Percentiles rank a stretch among this genome's conserved stretches.
phyloP scores from a whole-genome alignment of 257 asterid genomes.

The Verbena officinalis region DNA sequence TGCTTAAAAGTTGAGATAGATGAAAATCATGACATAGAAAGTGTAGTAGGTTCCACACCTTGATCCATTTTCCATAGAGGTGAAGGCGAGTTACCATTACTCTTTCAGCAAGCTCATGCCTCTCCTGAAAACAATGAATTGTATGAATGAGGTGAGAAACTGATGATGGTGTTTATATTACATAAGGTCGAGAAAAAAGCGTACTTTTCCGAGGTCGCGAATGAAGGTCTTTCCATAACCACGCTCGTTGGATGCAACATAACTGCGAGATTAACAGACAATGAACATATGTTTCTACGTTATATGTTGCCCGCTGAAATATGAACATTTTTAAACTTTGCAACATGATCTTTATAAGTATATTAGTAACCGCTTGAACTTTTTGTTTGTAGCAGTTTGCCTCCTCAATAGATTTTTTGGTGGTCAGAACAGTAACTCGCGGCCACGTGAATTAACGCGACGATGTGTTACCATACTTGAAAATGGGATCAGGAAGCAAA shows the following conservation, averaged over 20 bases:
- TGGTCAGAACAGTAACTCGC: too few species aligned
- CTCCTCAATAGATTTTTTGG: too few species aligned
- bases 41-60: constrained; percentile 54
- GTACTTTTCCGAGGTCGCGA: constrained; percentile 66
- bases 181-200: background rate
- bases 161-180: background rate
- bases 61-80: constrained; percentile 84
- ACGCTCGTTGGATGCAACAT: constrained; percentile 48
- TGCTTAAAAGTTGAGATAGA: background rate
- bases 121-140: constrained; percentile 46
- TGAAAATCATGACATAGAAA: background rate
- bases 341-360: too few species aligned
- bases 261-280: constrained; percentile 35
- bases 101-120: constrained; percentile 85
- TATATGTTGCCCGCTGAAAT: too few species aligned
- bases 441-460: too few species aligned
- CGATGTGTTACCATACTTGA: too few species aligned
- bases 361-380: too few species aligned
- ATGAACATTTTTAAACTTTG: too few species aligned
- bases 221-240: constrained; percentile 62
- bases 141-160: background rate
- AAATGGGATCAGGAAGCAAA: too few species aligned
- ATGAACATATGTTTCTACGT: background rate
- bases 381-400: too few species aligned
- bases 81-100: constrained; percentile 91